These are phyloP conservation scores for Syzygium jambos DNA, from an alignment of 345 rosid species.

Conservation along the genomic window DNA sequence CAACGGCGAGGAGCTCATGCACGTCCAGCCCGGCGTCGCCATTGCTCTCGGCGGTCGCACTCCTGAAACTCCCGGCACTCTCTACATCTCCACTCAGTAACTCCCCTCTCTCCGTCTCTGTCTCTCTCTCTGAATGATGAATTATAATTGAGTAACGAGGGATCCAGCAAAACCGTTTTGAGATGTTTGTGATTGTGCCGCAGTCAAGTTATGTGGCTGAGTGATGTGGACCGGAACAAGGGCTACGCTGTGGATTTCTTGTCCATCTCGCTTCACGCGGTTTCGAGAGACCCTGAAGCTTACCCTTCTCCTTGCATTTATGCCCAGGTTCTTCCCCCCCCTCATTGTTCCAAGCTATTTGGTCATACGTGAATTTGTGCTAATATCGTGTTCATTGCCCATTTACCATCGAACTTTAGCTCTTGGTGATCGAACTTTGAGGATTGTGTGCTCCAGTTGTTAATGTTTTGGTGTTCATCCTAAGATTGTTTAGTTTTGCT, in stretches of 20 bases:
- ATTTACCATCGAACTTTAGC: neutral
- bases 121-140: neutral
- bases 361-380: neutral
- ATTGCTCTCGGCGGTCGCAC: conserved; percentile 55
- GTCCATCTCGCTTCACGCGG: conserved; percentile 80
- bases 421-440: neutral
- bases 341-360: neutral
- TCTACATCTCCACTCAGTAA: conserved; percentile 72
- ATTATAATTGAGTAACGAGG: neutral
- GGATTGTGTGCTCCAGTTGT: neutral
- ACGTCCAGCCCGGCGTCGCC: conserved; percentile 65
- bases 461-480: neutral
- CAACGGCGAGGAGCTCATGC: conserved; percentile 75
- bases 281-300: conserved; percentile 83
- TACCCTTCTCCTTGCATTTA: conserved; percentile 85
- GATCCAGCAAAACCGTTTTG: neutral
- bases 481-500: neutral
- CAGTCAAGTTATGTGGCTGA: conserved; percentile 88
- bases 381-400: neutral
- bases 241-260: conserved; percentile 89
- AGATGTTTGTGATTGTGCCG: conserved; percentile 10
- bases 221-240: conserved; percentile 53
- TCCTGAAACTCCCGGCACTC: conserved; percentile 75
- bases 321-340: conserved; percentile 46
- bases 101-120: neutral